A percentile compares a stretch with the other conserved stretches of the same genome.
These are phyloP conservation scores for Beta macrorhiza DNA, from an alignment of 179 eudicot genomes.

Conservation along the genomic window DNA sequence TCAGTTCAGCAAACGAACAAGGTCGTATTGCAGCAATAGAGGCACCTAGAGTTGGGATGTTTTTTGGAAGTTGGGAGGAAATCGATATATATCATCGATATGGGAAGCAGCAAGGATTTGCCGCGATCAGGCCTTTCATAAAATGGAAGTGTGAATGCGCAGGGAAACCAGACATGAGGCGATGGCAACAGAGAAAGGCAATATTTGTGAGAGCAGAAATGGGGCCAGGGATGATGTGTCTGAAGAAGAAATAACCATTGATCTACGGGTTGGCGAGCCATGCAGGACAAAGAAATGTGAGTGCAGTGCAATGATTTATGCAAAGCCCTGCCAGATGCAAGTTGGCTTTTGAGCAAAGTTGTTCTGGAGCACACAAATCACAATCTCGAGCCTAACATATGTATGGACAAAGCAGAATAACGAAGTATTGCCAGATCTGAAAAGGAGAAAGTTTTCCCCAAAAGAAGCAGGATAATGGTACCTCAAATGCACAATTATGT, in stretches of 20 bases:
- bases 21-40: not conserved
- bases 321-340: not conserved
- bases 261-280: not conserved
- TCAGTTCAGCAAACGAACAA: not conserved
- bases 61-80: slow-evolving; percentile 13
- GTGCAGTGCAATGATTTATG: slow-evolving; percentile 13
- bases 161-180: not conserved
- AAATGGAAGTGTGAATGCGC: slow-evolving; percentile 8
- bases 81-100: slow-evolving; percentile 5
- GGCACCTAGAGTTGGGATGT: slow-evolving; percentile 10
- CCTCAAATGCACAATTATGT: not conserved
- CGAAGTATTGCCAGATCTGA: not conserved
- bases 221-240: not conserved
- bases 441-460: not conserved
- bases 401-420: not conserved
- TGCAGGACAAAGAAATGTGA: slow-evolving; percentile 13
- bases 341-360: slow-evolving; percentile 1
- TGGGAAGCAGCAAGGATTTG: slow-evolving; percentile 12
- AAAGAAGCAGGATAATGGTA: not conserved
- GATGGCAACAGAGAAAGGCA: not conserved
- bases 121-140: not conserved
- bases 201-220: not conserved
- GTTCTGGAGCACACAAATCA: slow-evolving; percentile 17
- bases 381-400: not conserved
- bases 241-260: not conserved